Base-by-base conservation (phyloP, 176 grass and related monocot species). In the Dendrocalamus sinicus region DNA sequence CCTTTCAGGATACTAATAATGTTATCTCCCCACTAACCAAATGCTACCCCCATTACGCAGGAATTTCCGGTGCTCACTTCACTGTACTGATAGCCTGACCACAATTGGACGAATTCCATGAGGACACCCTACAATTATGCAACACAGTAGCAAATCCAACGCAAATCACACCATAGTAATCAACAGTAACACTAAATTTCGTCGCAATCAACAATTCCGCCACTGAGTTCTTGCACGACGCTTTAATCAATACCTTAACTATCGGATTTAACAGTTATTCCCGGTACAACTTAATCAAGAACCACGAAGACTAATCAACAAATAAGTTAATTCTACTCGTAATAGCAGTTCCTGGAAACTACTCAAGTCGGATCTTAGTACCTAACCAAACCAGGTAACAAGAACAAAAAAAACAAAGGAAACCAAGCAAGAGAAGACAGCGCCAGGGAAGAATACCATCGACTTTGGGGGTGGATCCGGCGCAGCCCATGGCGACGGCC, bases 401-500 rank as follows among this genome's bases (percentile, higher is more conserved):
- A 19, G 14, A 66, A 80, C 23, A n/a, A 67, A 78, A 78, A 78
- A 61, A 53, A 26, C 67, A 78, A 64, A 15, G 24, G n/a, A 62
- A 43, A n/a, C 22, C 35, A 83, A 73, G 41, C 65, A 37, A 85
- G 35, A 78, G 3, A 51, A 50, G 66, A 83, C 61, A 68, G 79
- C 82, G 73, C 50, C 85, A 70, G 9, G 12, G 39, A 19, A 37
- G 45, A 44, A 8, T 83, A 90, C 88, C 93, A 28, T 89, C 90
- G 50, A 91, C 90, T 86, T 88, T 89, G 40, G 83, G 89, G 6
- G 91, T 93, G 87, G 95, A 98, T 95, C 93, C 95, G 79, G 87
- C 93, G 86, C 95, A 95, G 47, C 95, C 95, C 95, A 93, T 98
- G 80, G 73, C 81, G 75, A 52, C 81, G 70, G 67, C 81, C 40